Conservation (phyloP, 1,139 yeast genomes). For the Blastobotrys ciferrii region DNA sequence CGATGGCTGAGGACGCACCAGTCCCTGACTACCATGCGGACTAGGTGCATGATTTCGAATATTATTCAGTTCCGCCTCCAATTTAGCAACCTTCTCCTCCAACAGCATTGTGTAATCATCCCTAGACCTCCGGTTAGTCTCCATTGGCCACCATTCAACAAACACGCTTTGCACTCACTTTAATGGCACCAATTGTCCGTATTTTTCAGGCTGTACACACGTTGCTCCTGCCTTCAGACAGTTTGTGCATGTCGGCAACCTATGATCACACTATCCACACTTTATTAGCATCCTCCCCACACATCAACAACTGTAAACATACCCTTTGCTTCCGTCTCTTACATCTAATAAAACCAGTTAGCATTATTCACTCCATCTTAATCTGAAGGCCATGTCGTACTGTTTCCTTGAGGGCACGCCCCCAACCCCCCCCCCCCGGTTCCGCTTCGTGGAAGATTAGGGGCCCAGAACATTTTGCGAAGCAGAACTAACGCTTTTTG, state of each 20-base stretch:
- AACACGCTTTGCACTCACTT: constrained; percentile 20
- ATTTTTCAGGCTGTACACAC: constrained; percentile 59
- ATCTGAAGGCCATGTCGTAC: too few relatives aligned
- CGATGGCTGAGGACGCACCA: neutral
- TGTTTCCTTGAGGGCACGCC: too few relatives aligned
- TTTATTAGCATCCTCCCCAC: too few relatives aligned
- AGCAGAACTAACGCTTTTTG: too few relatives aligned
- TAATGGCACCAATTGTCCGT: constrained; percentile 34
- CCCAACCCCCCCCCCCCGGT: too few relatives aligned
- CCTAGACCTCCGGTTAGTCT: constrained; percentile 27
- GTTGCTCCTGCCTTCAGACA: constrained; percentile 56
- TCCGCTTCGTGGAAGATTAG: too few relatives aligned
- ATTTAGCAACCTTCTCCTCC: constrained; percentile 49
- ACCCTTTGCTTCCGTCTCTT: constrained; percentile 30
- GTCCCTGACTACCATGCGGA: neutral
- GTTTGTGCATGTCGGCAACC: constrained; percentile 58
- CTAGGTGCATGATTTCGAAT: constrained; percentile 1
- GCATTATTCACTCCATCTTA: too few relatives aligned
- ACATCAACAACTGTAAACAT: constrained; percentile 6
- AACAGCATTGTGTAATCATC: constrained; percentile 53
- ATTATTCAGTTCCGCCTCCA: constrained; percentile 40
- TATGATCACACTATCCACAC: constrained; percentile 49
- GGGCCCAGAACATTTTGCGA: too few relatives aligned
- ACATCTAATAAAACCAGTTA: constrained; percentile 20
- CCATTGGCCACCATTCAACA: neutral